These are phyloP conservation scores for Arthrobotrys megalospora DNA, from an alignment of 2,329 filamentous ascomycete genomes.

Conservation along the genomic window DNA sequence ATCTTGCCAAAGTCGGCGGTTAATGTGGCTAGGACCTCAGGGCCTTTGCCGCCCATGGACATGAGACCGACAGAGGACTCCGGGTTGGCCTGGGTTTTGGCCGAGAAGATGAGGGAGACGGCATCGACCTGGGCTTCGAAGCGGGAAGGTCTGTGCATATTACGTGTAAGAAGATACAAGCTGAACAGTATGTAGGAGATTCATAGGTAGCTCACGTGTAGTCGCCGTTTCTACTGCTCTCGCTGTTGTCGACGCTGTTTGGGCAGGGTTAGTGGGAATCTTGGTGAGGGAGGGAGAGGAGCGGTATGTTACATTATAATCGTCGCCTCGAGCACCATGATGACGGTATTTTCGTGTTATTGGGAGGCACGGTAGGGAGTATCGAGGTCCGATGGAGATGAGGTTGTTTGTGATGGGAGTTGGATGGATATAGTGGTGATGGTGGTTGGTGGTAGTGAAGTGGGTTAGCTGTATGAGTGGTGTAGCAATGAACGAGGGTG, in stretches of 20 bases:
- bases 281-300: conserved; percentile 21
- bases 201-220: conserved; percentile 72
- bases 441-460: conserved; percentile 11
- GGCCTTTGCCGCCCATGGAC: conserved; percentile 98
- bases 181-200: neutral
- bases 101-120: conserved; percentile 93
- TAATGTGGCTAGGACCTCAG: conserved; percentile 94
- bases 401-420: neutral
- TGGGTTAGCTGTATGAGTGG: conserved; percentile 12
- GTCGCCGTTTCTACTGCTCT: conserved; percentile 97
- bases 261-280: conserved; percentile 19
- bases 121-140: conserved; percentile 97
- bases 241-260: conserved; percentile 91
- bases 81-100: conserved; percentile 93
- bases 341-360: conserved; percentile 69
- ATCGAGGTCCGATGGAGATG: neutral
- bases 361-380: neutral
- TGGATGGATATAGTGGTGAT: conserved; percentile 1
- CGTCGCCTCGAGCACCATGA: conserved; percentile 98
- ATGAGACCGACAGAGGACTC: conserved; percentile 98
- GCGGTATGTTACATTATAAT: conserved; percentile 81
- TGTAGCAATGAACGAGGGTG: conserved; percentile 5
- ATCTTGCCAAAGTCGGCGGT: conserved; percentile 98
- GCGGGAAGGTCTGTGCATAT: conserved; percentile 79
- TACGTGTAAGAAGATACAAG: conserved; percentile 28